A percentile compares a stretch with the other conserved stretches of the same genome.
Evolutionary conservation across 108 stramenopile genomes (phyloP).

Genomic region (Discostella stelligeroides): DNA sequence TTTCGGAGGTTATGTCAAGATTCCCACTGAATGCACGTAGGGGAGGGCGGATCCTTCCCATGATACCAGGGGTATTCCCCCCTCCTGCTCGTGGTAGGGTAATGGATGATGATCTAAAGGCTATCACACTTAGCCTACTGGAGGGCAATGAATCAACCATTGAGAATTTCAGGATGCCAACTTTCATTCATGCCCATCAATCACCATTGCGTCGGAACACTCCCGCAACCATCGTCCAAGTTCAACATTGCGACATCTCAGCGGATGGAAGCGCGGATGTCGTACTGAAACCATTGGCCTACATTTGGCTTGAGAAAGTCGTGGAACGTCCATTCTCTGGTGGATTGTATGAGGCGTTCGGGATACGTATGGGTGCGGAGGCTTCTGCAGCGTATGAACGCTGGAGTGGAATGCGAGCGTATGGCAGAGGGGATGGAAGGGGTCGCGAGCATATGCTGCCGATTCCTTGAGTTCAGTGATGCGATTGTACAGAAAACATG

Average conservation of each 20-base stretch:
- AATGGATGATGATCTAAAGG: slow-evolving; percentile 24
- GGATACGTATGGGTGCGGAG: slow-evolving; percentile 57
- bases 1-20: slow-evolving; percentile 57
- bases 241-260: slow-evolving; percentile 44
- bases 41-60: slow-evolving; percentile 48
- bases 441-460: slow-evolving; percentile 40
- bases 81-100: not conserved
- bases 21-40: slow-evolving; percentile 47
- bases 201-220: slow-evolving; percentile 31
- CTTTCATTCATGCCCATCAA: slow-evolving; percentile 62
- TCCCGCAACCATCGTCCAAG: slow-evolving; percentile 64
- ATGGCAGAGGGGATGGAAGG: slow-evolving; percentile 44
- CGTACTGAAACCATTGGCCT: slow-evolving; percentile 49
- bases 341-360: slow-evolving; percentile 57
- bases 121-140: slow-evolving; percentile 18
- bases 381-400: slow-evolving; percentile 29
- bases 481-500: too few relatives aligned
- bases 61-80: slow-evolving; percentile 33
- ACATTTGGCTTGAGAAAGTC: slow-evolving; percentile 61
- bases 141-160: slow-evolving; percentile 33
- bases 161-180: slow-evolving; percentile 15
- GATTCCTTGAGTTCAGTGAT: slow-evolving; percentile 31
- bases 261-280: slow-evolving; percentile 73
- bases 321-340: slow-evolving; percentile 56
- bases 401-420: slow-evolving; percentile 36